Base-by-base conservation (phyloP, 2,329 filamentous ascomycete species). In the Aspergillus transmontanensis region DNA sequence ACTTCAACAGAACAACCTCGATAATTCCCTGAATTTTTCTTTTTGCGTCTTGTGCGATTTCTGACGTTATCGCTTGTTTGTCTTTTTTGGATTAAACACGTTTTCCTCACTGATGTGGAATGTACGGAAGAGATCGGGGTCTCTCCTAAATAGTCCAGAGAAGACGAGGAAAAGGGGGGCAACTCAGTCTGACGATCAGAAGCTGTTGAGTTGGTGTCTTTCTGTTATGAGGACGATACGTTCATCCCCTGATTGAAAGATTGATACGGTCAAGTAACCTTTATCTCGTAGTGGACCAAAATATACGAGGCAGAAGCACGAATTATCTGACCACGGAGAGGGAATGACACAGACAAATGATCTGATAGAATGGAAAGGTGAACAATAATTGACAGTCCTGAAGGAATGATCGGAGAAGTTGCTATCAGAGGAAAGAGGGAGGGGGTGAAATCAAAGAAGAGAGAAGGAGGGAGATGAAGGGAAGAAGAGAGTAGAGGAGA, bases 321-420 rank as follows among this genome's bases (percentile, higher is more conserved):
- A 56, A 53, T 41, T 64, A 66, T 67, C 66, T 60, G 68, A 65
- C 58, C 62, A 65, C 62, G 57, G 61, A 64, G 62, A 76, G 72
- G 73, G 69, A 72, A 69, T 67, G 70, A 75, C 71, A 66, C 69
- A 71, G 21, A 69, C 56, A 65, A 63, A 72, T 71, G 69, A 73
- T 69, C 46, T 28, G 46, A 51, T 51, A 67, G 64, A 69, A 77
- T 73, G 74, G 59, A 51, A 56, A 62, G 48, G 48, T 51, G 21
- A 34, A 41, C 39, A 41, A 32, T 51, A 58, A 58, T 64, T 60
- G 61, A 61, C 59, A 75, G 77, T 70, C 68, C 69, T 69, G 75
- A 82, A 80, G 79, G 80, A 84, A 80, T 74, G 73, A 76, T 79
- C 76, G 65, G 64, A 72, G 75, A 69, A 76, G 71, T 73, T 73